phyloP scores from a whole-genome alignment of 495 filamentous ascomycete species.

The Lasiosphaeria miniovina region DNA sequence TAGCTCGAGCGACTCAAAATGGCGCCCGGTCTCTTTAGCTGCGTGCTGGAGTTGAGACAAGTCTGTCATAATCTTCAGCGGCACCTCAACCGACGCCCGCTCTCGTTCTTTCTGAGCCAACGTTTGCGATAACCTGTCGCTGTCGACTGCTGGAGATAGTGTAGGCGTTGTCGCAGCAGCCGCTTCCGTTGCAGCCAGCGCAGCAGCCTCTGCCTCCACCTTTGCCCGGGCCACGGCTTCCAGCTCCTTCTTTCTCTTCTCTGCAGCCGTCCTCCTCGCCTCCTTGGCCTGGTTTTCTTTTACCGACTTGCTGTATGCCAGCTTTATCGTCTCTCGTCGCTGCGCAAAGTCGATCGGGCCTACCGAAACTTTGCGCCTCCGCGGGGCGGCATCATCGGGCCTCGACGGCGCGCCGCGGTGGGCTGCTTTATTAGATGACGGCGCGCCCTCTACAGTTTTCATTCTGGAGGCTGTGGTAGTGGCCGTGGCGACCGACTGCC shows the following conservation, averaged over 20 bases:
- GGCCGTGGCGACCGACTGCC: slow-evolving; percentile 76
- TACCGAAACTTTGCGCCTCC: slow-evolving; percentile 50
- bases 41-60: slow-evolving; percentile 18
- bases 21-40: slow-evolving; percentile 5
- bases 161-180: slow-evolving; percentile 5
- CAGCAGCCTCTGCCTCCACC: slow-evolving; percentile 31
- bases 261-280: slow-evolving; percentile 42
- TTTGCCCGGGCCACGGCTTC: slow-evolving; percentile 37
- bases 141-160: slow-evolving; percentile 4
- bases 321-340: slow-evolving; percentile 70
- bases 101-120: slow-evolving; percentile 15
- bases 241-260: slow-evolving; percentile 40
- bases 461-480: slow-evolving; percentile 63
- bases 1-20: slow-evolving; percentile 63
- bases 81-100: slow-evolving; percentile 17
- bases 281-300: slow-evolving; percentile 64
- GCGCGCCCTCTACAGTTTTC: slow-evolving; percentile 43
- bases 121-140: slow-evolving; percentile 2
- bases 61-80: slow-evolving; percentile 31
- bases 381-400: slow-evolving; percentile 32
- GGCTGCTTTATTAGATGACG: slow-evolving; percentile 35
- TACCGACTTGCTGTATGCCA: slow-evolving; percentile 75
- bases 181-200: slow-evolving; percentile 22
- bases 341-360: slow-evolving; percentile 76
- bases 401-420: slow-evolving; percentile 33